Evolutionary conservation across 352 stramenopile species (phyloP).

Genomic region (Phytopythium litorale): DNA sequence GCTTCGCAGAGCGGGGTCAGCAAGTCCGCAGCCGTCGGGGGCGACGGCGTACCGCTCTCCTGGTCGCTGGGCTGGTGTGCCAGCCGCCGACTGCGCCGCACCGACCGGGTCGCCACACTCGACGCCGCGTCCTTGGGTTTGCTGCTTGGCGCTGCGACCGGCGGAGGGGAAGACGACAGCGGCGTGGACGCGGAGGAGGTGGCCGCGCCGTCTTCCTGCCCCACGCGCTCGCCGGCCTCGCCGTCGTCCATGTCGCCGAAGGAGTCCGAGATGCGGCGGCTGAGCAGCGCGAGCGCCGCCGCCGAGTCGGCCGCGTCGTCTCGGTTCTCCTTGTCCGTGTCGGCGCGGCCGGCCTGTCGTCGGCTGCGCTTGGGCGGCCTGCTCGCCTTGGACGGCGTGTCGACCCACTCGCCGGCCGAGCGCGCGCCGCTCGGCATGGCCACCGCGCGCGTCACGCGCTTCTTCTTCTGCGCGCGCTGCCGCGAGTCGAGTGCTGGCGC

Average conservation of each 20-base stretch:
- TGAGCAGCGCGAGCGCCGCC: background rate
- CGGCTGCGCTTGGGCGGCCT: conserved; percentile 41
- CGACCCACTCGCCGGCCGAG: conserved; percentile 29
- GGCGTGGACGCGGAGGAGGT: background rate
- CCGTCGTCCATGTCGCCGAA: conserved; percentile 4
- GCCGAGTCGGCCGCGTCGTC: background rate
- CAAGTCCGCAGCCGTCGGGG: conserved; percentile 10
- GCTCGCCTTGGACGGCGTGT: conserved; percentile 35
- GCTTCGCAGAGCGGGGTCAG: conserved; percentile 28
- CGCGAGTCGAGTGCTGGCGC: background rate
- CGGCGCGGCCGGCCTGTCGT: background rate
- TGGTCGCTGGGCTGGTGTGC: conserved; percentile 12
- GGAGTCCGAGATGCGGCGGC: conserved; percentile 7
- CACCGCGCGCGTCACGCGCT: conserved; percentile 32
- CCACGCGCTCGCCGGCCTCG: background rate
- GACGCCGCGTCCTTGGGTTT: background rate
- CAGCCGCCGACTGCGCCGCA: conserved; percentile 24
- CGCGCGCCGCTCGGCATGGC: conserved; percentile 22
- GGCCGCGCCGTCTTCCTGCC: background rate
- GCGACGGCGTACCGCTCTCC: background rate
- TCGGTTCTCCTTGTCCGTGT: conserved; percentile 11
- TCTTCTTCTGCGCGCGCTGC: conserved; percentile 26
- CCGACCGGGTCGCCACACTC: conserved; percentile 3
- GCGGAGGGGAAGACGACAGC: background rate
- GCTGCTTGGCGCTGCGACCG: background rate